Conservation (phyloP, 2,329 filamentous ascomycete genomes). For the Neobulgaria alba region DNA sequence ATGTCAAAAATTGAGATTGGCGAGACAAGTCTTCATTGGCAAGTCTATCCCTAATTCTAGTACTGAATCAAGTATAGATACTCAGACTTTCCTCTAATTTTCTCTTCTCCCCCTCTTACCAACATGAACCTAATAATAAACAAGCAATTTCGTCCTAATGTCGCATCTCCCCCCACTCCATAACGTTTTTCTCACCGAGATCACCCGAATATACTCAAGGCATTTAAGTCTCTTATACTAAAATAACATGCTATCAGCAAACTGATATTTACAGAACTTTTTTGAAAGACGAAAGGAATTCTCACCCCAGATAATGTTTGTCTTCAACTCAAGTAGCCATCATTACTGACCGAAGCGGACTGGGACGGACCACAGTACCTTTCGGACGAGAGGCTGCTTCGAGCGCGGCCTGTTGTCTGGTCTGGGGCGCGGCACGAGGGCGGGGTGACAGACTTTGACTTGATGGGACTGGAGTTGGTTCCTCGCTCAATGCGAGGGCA, state of each 20-base stretch:
- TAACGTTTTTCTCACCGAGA: background rate
- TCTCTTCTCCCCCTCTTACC: too few species aligned
- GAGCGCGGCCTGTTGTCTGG: slow-evolving; percentile 33
- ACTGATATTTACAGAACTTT: too few species aligned
- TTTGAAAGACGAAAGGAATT: too few species aligned
- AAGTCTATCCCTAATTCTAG: background rate
- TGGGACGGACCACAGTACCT: slow-evolving; percentile 46
- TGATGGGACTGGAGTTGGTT: slow-evolving; percentile 57
- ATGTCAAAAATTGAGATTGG: too few species aligned
- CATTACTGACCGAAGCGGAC: slow-evolving; percentile 62
- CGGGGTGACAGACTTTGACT: slow-evolving; percentile 34
- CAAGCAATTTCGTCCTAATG: slow-evolving; percentile 15
- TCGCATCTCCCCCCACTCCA: slow-evolving; percentile 4
- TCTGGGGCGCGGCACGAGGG: slow-evolving; percentile 36
- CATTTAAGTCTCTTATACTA: slow-evolving; percentile 8
- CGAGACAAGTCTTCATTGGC: too few species aligned
- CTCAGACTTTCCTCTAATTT: too few species aligned
- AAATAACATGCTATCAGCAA: too few species aligned
- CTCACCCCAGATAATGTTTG: slow-evolving; percentile 18
- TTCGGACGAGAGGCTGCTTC: slow-evolving; percentile 29
- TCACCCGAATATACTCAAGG: slow-evolving; percentile 11
- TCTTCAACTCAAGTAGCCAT: slow-evolving; percentile 35
- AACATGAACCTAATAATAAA: too few species aligned
- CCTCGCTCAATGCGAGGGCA: slow-evolving; percentile 83
- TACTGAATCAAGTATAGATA: background rate